Percentiles rank a stretch among this genome's conserved stretches.
Conservation (phyloP, 202 grass and related monocot genomes). For the Saccharum hybrid region DNA sequence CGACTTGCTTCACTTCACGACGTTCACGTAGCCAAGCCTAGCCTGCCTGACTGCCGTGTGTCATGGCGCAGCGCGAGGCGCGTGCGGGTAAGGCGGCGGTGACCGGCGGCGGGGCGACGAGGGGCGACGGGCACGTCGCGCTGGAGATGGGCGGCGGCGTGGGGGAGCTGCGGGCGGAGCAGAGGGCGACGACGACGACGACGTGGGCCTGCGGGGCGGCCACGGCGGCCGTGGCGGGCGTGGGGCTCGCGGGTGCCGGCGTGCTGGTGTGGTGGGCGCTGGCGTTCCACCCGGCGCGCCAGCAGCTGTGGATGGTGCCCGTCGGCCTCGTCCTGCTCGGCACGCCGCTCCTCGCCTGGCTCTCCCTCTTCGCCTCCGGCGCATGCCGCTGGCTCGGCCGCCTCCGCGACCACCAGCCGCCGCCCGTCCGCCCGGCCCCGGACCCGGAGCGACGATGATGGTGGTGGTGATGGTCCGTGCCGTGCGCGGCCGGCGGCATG, state of each 20-base stretch:
- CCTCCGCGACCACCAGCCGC: neutral
- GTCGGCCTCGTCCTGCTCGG: constrained; percentile 82
- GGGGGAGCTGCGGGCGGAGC: no score
- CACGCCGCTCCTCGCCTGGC: constrained; percentile 73
- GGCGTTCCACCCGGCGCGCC: constrained; percentile 63
- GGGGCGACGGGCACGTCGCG: neutral
- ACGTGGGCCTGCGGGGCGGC: constrained; percentile 26
- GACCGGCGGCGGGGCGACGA: neutral
- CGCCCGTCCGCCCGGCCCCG: constrained; percentile 21
- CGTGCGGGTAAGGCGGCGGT: neutral
- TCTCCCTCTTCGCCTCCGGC: constrained; percentile 66
- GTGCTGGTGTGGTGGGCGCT: constrained; percentile 83
- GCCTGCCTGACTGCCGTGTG: neutral
- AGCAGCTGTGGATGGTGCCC: constrained; percentile 95
- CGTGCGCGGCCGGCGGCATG: neutral
- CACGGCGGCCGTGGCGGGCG: constrained; percentile 45
- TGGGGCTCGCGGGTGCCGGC: constrained; percentile 54
- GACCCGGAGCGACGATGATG: constrained; percentile 40
- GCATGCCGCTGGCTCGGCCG: constrained; percentile 29
- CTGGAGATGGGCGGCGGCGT: constrained; percentile 4
- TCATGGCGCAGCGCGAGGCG: constrained; percentile 34
- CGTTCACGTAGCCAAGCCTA: neutral
- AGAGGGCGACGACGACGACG: no score
- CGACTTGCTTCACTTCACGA: neutral
- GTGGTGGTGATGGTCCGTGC: neutral